Evolutionary conservation across 331 rosid species (phyloP), one percentile per base, ranked within the genome.

Genomic region (Acacia concinna): DNA sequence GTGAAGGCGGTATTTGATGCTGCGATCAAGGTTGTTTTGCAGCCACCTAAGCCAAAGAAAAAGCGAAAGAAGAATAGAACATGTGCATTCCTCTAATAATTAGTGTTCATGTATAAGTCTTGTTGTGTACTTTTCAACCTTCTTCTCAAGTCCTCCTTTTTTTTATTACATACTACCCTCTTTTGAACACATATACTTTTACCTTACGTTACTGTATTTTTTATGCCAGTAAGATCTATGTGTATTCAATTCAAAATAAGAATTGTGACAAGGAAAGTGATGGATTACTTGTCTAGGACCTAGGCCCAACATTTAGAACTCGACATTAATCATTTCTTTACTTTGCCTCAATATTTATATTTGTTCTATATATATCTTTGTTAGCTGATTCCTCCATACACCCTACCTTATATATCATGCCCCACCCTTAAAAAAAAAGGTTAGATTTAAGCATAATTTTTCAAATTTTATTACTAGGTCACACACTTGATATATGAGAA

Each of bases 1-100:
- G 93, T 91, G 60, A 89, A 89, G 85, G 87, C 84, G 20, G 91
- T 91, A 64, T 87, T 87, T 84, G 96, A 88, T 84, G 90, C 91
- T 66, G 93, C 91, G 51, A 87, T 87, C 82, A 90, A 88, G 82
- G 94, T 85, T 37, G 91, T 89, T 77, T 80, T 84, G 84, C 89
- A 84, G 82, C 90, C 93, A 35, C 91, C 91, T 13, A 89, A 87
- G 78, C 85, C 71, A 15, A 90, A 86, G 91, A 88, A 82, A 67
- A 84, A 81, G 85, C 44, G 85, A 86, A 62, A 84, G 82, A 90
- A 88, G 88, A 62, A 78, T 14, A 84, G 70, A 68, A 27, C 64
- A 2, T 90, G 91, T 56, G 81, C 71, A 30, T 82, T 86, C 63
- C 94, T 90, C 40, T 90, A 66, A 84, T 62, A 78, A 84, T 62